phyloP scores from a whole-genome alignment of 257 asterid genomes.

The Forsythia suspensa region DNA sequence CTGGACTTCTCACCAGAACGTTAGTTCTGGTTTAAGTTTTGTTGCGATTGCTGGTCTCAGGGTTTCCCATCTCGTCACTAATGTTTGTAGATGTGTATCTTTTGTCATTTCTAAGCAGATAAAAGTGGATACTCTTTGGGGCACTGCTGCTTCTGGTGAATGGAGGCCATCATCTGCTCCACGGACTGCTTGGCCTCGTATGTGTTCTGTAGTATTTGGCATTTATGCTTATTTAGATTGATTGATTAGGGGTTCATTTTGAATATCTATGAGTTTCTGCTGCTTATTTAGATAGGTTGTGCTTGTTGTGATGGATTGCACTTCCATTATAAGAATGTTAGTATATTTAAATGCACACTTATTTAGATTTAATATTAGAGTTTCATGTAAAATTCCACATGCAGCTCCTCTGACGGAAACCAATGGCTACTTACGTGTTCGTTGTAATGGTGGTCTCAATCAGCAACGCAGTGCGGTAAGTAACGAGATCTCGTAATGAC shows the following conservation, averaged over 20 bases:
- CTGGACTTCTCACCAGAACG: background rate
- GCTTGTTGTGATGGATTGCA: slow-evolving; percentile 2
- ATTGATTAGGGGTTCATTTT: slow-evolving; percentile 2
- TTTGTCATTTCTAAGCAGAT: slow-evolving; percentile 51
- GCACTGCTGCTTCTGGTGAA: slow-evolving; percentile 72
- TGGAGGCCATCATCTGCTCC: slow-evolving; percentile 99
- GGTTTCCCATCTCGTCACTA: background rate
- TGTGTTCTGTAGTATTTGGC: slow-evolving; percentile 25
- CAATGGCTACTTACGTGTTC: slow-evolving; percentile 94
- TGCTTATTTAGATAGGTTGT: background rate
- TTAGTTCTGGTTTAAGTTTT: background rate
- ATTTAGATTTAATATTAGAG: slow-evolving; percentile 12
- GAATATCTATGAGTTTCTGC: slow-evolving; percentile 1
- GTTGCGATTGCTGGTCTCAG: background rate
- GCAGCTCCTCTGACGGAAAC: slow-evolving; percentile 82
- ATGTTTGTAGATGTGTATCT: slow-evolving; percentile 9
- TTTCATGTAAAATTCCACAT: slow-evolving; percentile 21
- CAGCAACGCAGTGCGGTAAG: slow-evolving; percentile 97
- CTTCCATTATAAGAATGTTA: slow-evolving; percentile 1
- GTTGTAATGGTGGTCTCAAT: slow-evolving; percentile 98
- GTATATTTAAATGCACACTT: background rate
- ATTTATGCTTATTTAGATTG: background rate
- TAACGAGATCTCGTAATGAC: slow-evolving; percentile 18
- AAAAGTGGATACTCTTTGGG: slow-evolving; percentile 77
- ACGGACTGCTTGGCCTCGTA: slow-evolving; percentile 93